Conservation (phyloP, 257 asterid species). For the Solanum piurae region DNA sequence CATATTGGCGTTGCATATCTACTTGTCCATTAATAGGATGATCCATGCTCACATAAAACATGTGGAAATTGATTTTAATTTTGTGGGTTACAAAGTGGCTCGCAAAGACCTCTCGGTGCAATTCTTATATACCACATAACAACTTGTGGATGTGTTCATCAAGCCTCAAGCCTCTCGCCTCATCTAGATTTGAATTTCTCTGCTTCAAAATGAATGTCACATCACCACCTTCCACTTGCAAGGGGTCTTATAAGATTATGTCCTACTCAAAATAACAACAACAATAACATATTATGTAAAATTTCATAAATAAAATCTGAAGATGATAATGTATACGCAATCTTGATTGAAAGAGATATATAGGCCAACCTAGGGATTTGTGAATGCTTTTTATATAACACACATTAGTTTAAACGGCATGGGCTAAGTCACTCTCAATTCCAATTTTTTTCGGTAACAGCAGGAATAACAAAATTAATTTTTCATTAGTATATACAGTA, state of each 20-base stretch:
- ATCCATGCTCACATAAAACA: neutral
- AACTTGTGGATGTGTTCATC: neutral
- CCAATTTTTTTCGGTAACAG: neutral
- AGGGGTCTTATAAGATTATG: too few species aligned
- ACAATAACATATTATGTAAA: too few species aligned
- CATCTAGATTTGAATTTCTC: neutral
- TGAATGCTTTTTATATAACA: neutral
- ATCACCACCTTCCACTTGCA: neutral
- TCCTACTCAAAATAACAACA: too few species aligned
- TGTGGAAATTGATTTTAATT: too few species aligned
- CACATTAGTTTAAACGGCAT: neutral
- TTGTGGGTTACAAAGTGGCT: neutral
- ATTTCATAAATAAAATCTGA: neutral
- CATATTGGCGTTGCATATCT: too few species aligned
- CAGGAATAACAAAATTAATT: neutral
- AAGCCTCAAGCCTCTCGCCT: neutral
- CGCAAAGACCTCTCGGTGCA: neutral
- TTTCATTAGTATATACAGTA: neutral
- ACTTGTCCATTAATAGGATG: neutral
- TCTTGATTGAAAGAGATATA: neutral
- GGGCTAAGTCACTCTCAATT: slow-evolving; percentile 10
- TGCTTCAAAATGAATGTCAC: neutral
- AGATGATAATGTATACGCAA: neutral
- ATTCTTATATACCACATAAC: neutral
- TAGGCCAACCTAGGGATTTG: slow-evolving; percentile 22